These are phyloP conservation scores for Cercospora berteroae DNA, from an alignment of 2,329 filamentous ascomycete species.

Conservation along the genomic window DNA sequence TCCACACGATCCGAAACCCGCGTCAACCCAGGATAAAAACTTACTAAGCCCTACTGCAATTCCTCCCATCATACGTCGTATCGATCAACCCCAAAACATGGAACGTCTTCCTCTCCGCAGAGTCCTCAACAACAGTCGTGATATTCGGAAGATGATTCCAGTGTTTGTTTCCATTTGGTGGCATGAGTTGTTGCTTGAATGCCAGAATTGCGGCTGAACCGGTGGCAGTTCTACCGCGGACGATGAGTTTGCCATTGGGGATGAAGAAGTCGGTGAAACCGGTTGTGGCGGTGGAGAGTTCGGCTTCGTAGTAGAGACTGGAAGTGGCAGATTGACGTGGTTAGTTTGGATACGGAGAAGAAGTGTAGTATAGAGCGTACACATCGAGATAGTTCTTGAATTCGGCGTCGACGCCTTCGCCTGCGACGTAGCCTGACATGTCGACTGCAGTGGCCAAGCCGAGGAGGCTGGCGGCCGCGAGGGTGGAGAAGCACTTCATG, in stretches of 20 bases:
- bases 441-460: slow-evolving; percentile 11
- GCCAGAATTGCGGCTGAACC: slow-evolving; percentile 15
- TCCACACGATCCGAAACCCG: background rate
- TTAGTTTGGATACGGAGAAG: too few species aligned
- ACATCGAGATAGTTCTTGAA: slow-evolving; percentile 16
- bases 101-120: slow-evolving; percentile 10
- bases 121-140: slow-evolving; percentile 15
- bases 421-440: slow-evolving; percentile 11
- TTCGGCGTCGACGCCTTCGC: slow-evolving; percentile 11
- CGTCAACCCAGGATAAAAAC: background rate
- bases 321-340: too few species aligned
- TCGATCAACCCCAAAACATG: slow-evolving; percentile 16
- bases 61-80: slow-evolving; percentile 19
- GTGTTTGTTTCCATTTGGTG: slow-evolving; percentile 17
- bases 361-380: background rate
- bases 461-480: background rate
- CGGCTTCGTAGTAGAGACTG: slow-evolving; percentile 17
- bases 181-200: slow-evolving; percentile 17
- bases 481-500: slow-evolving; percentile 10
- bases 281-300: slow-evolving; percentile 15
- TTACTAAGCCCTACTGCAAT: slow-evolving; percentile 19
- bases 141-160: slow-evolving; percentile 19
- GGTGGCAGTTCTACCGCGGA: slow-evolving; percentile 8
- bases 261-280: slow-evolving; percentile 21
- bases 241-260: slow-evolving; percentile 16